These are phyloP conservation scores for Cladophialophora exuberans DNA, from an alignment of 2,329 filamentous ascomycete genomes.

Conservation along the genomic window DNA sequence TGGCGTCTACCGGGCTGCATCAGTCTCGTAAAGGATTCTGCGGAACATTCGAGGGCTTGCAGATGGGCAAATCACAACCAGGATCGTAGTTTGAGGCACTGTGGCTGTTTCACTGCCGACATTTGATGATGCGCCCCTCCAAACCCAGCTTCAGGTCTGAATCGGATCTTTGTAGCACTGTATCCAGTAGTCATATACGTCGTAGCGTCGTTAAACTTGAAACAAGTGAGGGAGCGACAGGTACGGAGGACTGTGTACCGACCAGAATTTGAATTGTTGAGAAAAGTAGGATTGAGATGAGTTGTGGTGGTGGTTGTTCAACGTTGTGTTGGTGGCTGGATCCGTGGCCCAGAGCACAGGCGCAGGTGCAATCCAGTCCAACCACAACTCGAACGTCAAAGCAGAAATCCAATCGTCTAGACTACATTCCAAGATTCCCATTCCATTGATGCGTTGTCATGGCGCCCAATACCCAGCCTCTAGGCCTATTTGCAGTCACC, in stretches of 20 bases:
- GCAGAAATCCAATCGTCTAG: background rate
- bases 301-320: too few relatives aligned
- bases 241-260: too few relatives aligned
- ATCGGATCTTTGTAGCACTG: background rate
- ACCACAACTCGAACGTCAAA: background rate
- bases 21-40: slow-evolving; percentile 1
- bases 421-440: background rate
- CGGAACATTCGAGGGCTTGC: background rate
- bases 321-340: background rate
- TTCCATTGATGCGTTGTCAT: background rate
- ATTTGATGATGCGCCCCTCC: slow-evolving; percentile 4
- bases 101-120: slow-evolving; percentile 25
- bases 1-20: slow-evolving; percentile 4
- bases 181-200: slow-evolving; percentile 1
- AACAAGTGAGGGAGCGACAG: slow-evolving; percentile 2
- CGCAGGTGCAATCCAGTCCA: too few relatives aligned
- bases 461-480: too few relatives aligned
- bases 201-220: slow-evolving; percentile 2
- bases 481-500: background rate
- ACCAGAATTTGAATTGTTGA: too few relatives aligned
- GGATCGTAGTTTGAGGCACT: slow-evolving; percentile 19
- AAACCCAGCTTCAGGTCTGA: slow-evolving; percentile 2
- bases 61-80: slow-evolving; percentile 12
- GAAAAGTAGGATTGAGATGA: background rate
- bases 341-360: background rate